Evolutionary conservation across 148 eudicot genomes (phyloP).

Genomic region (Arbutus unedo): DNA sequence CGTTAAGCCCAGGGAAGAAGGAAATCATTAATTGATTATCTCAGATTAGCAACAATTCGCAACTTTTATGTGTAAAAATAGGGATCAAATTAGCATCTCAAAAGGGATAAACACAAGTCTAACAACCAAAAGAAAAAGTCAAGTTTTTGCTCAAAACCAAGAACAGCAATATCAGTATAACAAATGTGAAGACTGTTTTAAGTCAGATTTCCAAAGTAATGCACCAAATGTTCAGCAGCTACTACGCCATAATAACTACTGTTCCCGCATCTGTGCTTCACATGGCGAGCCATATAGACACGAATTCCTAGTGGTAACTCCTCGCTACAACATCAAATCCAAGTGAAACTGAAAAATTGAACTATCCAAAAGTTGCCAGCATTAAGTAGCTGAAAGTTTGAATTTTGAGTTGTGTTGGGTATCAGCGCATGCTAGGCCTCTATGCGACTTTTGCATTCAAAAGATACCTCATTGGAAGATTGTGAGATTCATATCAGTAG

Average conservation of each 20-base stretch:
- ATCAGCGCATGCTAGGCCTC: background rate
- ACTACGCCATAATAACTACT: background rate
- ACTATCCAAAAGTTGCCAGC: background rate
- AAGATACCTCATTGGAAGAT: background rate
- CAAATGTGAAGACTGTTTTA: too few relatives aligned
- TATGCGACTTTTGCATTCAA: background rate
- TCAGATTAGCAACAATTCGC: background rate
- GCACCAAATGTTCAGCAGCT: background rate
- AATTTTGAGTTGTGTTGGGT: background rate
- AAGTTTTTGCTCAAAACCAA: background rate
- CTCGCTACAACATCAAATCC: background rate
- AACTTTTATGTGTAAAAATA: background rate
- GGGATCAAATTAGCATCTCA: background rate
- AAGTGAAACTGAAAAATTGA: background rate
- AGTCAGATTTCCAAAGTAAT: background rate
- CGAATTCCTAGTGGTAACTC: background rate
- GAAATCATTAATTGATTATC: background rate
- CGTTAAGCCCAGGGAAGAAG: constrained; percentile 1
- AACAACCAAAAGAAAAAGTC: background rate
- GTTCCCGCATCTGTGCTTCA: background rate
- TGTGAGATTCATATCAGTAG: background rate
- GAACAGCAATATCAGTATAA: too few relatives aligned
- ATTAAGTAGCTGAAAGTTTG: too few relatives aligned
- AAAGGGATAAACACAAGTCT: background rate
- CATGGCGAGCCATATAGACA: background rate